Evolutionary conservation across 345 rosid genomes (phyloP).

Genomic region (Arabis hirsuta): DNA sequence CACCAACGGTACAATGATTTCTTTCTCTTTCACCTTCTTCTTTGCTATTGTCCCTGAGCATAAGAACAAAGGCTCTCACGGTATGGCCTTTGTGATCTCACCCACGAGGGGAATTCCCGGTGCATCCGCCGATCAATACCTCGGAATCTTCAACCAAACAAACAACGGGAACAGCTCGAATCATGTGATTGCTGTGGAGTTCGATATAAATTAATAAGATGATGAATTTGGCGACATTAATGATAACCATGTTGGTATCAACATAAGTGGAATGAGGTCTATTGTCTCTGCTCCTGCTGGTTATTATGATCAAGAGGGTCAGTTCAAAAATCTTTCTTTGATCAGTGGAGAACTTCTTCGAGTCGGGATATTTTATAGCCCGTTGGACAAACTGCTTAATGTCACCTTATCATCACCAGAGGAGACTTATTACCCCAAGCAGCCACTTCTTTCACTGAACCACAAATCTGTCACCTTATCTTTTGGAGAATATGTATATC

Average conservation of each 20-base stretch:
- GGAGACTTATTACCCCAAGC: slow-evolving; percentile 29
- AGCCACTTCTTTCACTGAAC: slow-evolving; percentile 51
- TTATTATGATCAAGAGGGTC: slow-evolving; percentile 43
- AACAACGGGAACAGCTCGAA: slow-evolving; percentile 24
- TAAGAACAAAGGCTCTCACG: slow-evolving; percentile 20
- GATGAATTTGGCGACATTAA: slow-evolving; percentile 30
- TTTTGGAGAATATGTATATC: slow-evolving; percentile 52
- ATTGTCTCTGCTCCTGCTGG: slow-evolving; percentile 42
- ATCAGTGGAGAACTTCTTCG: slow-evolving; percentile 51
- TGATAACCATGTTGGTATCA: slow-evolving; percentile 64
- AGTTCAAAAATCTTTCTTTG: slow-evolving; percentile 40
- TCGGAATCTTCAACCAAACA: not conserved
- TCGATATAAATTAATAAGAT: slow-evolving; percentile 35
- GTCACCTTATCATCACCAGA: slow-evolving; percentile 50
- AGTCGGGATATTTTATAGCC: slow-evolving; percentile 57
- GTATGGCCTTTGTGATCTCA: slow-evolving; percentile 41
- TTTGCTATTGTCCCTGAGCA: slow-evolving; percentile 33
- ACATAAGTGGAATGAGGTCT: slow-evolving; percentile 54
- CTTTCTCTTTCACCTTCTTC: slow-evolving; percentile 25
- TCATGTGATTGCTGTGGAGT: slow-evolving; percentile 24
- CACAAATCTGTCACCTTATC: slow-evolving; percentile 46
- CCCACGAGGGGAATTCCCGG: slow-evolving; percentile 29
- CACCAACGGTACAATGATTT: not conserved
- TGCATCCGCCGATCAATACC: slow-evolving; percentile 37
- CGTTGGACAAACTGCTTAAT: slow-evolving; percentile 25